A percentile compares a stretch with the other conserved stretches of the same genome.
Evolutionary conservation across 805 yeast genomes (phyloP).

Genomic region (Teunomyces stri): DNA sequence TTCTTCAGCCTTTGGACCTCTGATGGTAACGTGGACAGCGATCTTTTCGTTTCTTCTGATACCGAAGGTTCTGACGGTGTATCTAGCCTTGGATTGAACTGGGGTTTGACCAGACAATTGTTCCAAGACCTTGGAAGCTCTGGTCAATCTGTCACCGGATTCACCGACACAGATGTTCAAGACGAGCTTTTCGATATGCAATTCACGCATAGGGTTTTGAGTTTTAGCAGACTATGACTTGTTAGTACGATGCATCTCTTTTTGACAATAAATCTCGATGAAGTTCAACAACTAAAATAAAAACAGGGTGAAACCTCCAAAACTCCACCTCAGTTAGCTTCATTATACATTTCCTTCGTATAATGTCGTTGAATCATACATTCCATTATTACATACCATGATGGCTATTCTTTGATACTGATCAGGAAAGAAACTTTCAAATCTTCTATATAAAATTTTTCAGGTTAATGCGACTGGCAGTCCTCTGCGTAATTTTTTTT

Average conservation of each 20-base stretch:
- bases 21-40: conserved; percentile 97
- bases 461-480: conserved; percentile 8
- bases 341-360: no score
- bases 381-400: conserved; percentile 17
- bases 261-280: not conserved
- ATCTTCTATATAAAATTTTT: conserved; percentile 13
- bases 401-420: conserved; percentile 16
- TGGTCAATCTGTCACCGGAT: conserved; percentile 99
- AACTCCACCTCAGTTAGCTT: no score
- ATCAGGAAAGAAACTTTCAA: conserved; percentile 8
- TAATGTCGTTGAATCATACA: not conserved
- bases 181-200: conserved; percentile 98
- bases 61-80: conserved; percentile 99
- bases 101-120: conserved; percentile 99
- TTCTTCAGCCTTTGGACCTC: conserved; percentile 99
- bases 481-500: not conserved
- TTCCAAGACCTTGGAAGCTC: conserved; percentile 99
- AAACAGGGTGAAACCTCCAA: not conserved
- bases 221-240: conserved; percentile 36
- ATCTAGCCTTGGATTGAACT: conserved; percentile 99
- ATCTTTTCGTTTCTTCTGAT: conserved; percentile 99
- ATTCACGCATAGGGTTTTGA: conserved; percentile 97
- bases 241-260: conserved; percentile 6
- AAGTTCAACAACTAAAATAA: not conserved
- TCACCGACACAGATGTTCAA: conserved; percentile 99